Evolutionary conservation across 225 moss, liverwort and hornwort species (phyloP), one percentile per base, ranked within the genome.

Genomic region (Takakia lepidozioides): DNA sequence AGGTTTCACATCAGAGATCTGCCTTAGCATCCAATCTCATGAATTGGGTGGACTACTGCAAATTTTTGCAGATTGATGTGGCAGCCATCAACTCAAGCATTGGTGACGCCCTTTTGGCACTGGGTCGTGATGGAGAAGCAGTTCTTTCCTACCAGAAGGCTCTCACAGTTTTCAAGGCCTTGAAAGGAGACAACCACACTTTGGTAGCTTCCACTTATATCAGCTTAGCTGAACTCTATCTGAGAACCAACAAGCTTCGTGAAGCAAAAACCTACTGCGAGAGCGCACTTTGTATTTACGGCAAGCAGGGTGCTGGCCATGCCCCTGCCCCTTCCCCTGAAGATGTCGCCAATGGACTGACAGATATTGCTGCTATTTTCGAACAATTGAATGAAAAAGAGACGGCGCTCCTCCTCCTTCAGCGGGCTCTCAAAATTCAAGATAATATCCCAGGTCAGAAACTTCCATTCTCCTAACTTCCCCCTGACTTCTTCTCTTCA

Each of bases 71-170:
- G 70, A 80, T 78, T 44, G 98, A 98, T 58, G 85, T 87, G 39
- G 91, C 98, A 51, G 75, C 84, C 27, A 85, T 98, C 43, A 85
- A 83, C 66, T 60, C 80, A 11, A 83, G 69, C 51, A 87, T 91
- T 26, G 98, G 98, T 16, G 98, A 98, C 54, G 78, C 75, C n/a
- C 78, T 85, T 9, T 62, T 87, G 21, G 78, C 81, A 1, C 61
- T 98, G 54, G 81, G 83, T 42, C 81, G 87, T 43, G 85, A 91
- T 54, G 60, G 73, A 0, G 91, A 98, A 43, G 85, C 91, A 45
- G 81, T 87, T 10, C 64, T 64, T 28, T 75, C 98, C 10, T 98
- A 98, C 47, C 98, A 98, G 54, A 91, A 98, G 64, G 80, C 98
- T 25, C 69, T 91, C 11, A 61, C 83, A 39, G 80, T 83, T 43